Conservation (phyloP, 1,139 yeast genomes). For the Candida sanyaensis region DNA sequence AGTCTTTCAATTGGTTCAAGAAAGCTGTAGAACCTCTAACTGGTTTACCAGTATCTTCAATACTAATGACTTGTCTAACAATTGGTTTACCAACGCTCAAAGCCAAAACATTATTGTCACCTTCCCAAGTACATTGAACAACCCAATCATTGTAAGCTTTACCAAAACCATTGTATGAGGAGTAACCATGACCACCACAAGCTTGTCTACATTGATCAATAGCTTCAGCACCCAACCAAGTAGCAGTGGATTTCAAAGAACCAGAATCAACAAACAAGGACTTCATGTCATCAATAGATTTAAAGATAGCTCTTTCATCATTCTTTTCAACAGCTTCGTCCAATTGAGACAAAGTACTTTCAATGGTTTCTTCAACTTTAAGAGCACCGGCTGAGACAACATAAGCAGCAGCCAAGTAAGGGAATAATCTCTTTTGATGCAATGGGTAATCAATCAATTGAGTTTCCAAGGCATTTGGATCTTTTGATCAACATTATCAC, state of each 20-base stretch:
- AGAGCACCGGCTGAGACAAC: constrained; percentile 43
- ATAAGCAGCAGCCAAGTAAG: constrained; percentile 46
- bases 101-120: constrained; percentile 52
- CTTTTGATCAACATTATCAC: constrained; percentile 23
- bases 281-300: constrained; percentile 43
- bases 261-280: constrained; percentile 50
- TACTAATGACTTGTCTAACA: constrained; percentile 35
- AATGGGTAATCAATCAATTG: constrained; percentile 50
- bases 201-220: constrained; percentile 53
- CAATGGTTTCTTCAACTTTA: constrained; percentile 35
- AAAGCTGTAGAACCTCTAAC: constrained; percentile 41
- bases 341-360: constrained; percentile 30
- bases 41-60: constrained; percentile 34
- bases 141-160: constrained; percentile 52
- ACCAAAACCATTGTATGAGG: constrained; percentile 49
- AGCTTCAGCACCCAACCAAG: constrained; percentile 50
- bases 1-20: constrained; percentile 38
- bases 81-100: constrained; percentile 49
- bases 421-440: constrained; percentile 48
- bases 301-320: constrained; percentile 37
- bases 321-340: constrained; percentile 38
- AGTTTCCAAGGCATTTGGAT: constrained; percentile 32
- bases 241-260: constrained; percentile 48
- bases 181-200: constrained; percentile 56
- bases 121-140: constrained; percentile 57